A percentile compares a stretch with the other conserved stretches of the same genome.
Conservation (phyloP, 2,329 filamentous ascomycete genomes). For the Talaromyces sp. region DNA sequence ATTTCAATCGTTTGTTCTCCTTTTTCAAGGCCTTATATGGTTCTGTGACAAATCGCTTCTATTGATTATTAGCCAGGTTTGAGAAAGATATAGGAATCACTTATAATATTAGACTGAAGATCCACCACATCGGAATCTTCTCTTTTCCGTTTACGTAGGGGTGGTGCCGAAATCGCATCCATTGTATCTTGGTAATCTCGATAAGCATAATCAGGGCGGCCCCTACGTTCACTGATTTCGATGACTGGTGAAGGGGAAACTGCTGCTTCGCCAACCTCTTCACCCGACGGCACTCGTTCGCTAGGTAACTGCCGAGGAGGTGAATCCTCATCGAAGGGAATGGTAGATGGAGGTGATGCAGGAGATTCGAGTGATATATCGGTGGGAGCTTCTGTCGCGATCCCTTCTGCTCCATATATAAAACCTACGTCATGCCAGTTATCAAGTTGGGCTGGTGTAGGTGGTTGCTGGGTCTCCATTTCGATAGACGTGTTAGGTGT, state of each 20-base stretch:
- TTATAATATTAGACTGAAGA: conserved; percentile 1
- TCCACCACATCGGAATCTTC: conserved; percentile 2
- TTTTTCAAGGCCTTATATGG: not conserved
- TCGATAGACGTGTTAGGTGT: not conserved
- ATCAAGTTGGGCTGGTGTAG: conserved; percentile 1
- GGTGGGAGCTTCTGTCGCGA: not conserved
- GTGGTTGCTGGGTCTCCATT: not conserved
- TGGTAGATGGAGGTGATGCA: not conserved
- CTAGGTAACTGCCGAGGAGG: not conserved
- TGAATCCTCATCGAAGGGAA: not conserved
- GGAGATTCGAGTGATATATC: conserved; percentile 3
- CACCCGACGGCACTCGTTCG: not conserved
- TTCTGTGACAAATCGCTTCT: not conserved
- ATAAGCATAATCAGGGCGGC: too few relatives aligned
- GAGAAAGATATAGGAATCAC: not conserved
- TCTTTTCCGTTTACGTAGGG: not conserved
- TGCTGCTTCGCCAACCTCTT: not conserved
- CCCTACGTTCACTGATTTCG: not conserved
- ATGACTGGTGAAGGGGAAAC: not conserved
- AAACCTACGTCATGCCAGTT: conserved; percentile 3
- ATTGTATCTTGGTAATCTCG: too few relatives aligned
- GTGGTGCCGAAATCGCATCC: not conserved
- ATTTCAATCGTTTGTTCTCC: not conserved
- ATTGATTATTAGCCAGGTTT: not conserved
- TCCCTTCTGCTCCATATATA: not conserved